Evolutionary conservation across 306 rosid species (phyloP), one percentile per base, ranked within the genome.

Genomic region (Prinsepia uniflora): DNA sequence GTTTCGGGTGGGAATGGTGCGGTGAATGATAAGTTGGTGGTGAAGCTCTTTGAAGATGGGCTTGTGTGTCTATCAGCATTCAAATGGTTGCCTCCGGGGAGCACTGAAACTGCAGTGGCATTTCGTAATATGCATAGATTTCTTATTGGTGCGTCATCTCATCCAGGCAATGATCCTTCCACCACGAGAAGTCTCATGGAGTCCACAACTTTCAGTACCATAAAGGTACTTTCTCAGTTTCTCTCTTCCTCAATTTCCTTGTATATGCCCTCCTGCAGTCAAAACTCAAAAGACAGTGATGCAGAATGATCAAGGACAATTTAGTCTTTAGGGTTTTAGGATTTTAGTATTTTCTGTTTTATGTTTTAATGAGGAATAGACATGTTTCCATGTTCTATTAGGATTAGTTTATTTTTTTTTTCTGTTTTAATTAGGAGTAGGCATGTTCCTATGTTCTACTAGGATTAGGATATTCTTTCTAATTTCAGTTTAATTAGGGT

Each of bases 51-150:
- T 76, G 84, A 79, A 76, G 89, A 90, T 81, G 92, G 91, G 69
- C 83, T 94, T 41, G 83, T 89, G 61, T 90, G 85, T 81, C 95
- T 90, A 6, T 94, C 98, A 10, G 88, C 92, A 68, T 90, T 85
- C 87, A 91, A 94, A 82, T 94, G 97, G 92, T 63, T 94, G 68
- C 94, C 92, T 62, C 92, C 95, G 0, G 79, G 75, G 77, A 94
- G 97, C 80, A 80, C 95, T 0, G 98, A 94, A 82, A 90, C 90
- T 36, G 87, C 91, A 0, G 76, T 90, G 53, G 96, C 87, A 0
- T 89, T 90, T 73, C 97, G 96, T 2, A 78, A 84, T 58, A 84
- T 90, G 76, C 88, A 79, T 64, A 90, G 82, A 81, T 90, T 94
- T 84, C 78, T 94, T 75, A 87, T 94, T 43, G 90, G 92, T 57